Evolutionary conservation across 208 protist genomes (phyloP), one percentile per base, ranked within the genome.

Genomic region (Novymonas esmeraldas): DNA sequence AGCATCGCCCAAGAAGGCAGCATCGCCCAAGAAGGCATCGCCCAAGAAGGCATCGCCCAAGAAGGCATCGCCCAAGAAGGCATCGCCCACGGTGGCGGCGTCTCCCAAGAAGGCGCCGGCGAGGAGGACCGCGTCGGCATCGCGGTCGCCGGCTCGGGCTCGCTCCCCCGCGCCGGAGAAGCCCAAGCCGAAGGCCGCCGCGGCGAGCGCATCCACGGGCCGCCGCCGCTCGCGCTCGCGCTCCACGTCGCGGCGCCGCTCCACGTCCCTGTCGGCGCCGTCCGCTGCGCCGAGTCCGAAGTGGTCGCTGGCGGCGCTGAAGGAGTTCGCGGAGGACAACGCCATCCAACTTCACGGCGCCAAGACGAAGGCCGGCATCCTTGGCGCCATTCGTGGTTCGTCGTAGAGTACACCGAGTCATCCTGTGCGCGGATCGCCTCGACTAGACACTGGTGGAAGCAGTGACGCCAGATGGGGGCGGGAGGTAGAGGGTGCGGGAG

Each of bases 281-380:
- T 63, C 69, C 0, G 50, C 54, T 26, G 79, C 62, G 13, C 84
- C 85, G 20, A 82, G 69, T 54, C 76, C 79, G 26, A 75, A 78
- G 34, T 95, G 89, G 89, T 85, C 84, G 26, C 58, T 95, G 20
- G 64, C 76, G 2, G 78, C 66, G 38, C 70, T 95, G 50, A 82
- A 71, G 73, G 76, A 79, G 49, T 95, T 78, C 49, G 90, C 90
- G 3, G 76, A 85, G 63, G 73, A 87, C 11, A 79, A 92, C 50
- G 39, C 50, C 3, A 87, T 95, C 39, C n/a, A 59, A 13, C 31
- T 93, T 33, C 56, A 54, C 3, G 80, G 84, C 1, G 52, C 74
- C 11, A 69, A 72, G 22, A 81, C 50, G 11, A 95, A 93, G 70
- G 60, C 76, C 9, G 83, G 84, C 28, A 89, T 95, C 34, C 77